Conservation (phyloP, 257 asterid genomes). For the Salvia hispanica region DNA sequence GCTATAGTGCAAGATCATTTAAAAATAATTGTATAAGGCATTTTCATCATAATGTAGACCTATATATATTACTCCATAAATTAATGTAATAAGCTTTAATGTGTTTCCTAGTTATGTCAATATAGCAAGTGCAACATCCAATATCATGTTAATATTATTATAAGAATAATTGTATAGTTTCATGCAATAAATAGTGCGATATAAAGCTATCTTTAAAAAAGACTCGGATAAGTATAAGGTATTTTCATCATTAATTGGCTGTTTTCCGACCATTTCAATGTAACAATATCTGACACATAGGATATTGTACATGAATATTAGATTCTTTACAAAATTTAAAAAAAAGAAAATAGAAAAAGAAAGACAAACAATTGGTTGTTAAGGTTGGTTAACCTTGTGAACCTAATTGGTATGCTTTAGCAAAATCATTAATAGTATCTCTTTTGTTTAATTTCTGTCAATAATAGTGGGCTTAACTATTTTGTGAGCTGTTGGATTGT, state of each 20-base stretch:
- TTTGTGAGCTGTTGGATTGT: background rate
- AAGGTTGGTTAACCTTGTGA: conserved; percentile 9
- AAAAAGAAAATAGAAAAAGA: background rate
- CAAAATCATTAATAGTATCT: no score
- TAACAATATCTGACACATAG: no score
- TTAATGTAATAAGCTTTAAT: background rate
- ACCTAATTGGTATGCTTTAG: background rate
- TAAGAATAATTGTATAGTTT: background rate
- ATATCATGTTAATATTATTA: background rate
- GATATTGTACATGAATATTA: background rate
- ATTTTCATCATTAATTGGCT: no score
- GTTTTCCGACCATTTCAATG: no score
- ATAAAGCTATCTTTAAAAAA: no score
- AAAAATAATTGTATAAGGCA: no score
- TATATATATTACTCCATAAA: no score
- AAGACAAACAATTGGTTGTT: conserved; percentile 1
- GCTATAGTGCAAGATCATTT: no score
- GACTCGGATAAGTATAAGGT: no score
- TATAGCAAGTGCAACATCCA: conserved; percentile 5
- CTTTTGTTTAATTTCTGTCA: background rate
- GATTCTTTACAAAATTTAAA: background rate
- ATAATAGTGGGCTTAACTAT: background rate
- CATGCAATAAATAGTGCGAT: background rate
- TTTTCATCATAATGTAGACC: no score
- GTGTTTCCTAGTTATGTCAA: background rate